These are phyloP conservation scores for Sporothrix luriei DNA, from an alignment of 2,329 filamentous ascomycete species.

Conservation along the genomic window DNA sequence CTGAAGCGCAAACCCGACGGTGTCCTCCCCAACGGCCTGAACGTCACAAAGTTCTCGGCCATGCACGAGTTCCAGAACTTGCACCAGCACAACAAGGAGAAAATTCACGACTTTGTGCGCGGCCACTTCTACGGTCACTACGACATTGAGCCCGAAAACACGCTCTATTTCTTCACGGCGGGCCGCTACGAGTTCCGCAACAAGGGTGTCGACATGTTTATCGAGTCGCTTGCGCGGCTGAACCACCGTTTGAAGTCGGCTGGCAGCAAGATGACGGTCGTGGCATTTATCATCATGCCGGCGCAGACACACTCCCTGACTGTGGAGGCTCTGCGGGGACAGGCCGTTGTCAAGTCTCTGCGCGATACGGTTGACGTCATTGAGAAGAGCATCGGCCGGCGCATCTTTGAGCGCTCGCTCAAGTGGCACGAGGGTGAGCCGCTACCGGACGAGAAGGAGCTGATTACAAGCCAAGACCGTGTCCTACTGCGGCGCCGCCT, in stretches of 20 bases:
- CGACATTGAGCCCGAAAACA: constrained; percentile 95
- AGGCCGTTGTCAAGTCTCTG: constrained; percentile 95
- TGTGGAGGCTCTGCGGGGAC: constrained; percentile 92
- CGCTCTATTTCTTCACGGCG: constrained; percentile 95
- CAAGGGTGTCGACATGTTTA: constrained; percentile 99
- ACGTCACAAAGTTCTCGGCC: constrained; percentile 97
- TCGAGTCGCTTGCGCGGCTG: constrained; percentile 89
- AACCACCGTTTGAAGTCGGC: constrained; percentile 87
- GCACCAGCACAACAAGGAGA: constrained; percentile 94
- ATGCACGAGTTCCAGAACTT: constrained; percentile 99
- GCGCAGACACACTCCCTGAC: constrained; percentile 94
- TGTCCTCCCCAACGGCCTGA: constrained; percentile 92
- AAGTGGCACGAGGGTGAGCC: constrained; percentile 94
- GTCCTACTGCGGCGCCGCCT: constrained; percentile 87
- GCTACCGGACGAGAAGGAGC: constrained; percentile 93
- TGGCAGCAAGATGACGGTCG: constrained; percentile 89
- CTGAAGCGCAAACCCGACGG: constrained; percentile 97
- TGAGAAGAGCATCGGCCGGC: constrained; percentile 86
- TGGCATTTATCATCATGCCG: constrained; percentile 98
- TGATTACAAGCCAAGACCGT: constrained; percentile 88
- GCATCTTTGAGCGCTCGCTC: constrained; percentile 91
- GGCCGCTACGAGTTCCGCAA: constrained; percentile 98
- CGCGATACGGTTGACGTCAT: constrained; percentile 92
- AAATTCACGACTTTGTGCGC: constrained; percentile 96
- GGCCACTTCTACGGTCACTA: constrained; percentile 99